Conservation (phyloP, 768 basidiomycete species). For the Lepiota subincarnata region DNA sequence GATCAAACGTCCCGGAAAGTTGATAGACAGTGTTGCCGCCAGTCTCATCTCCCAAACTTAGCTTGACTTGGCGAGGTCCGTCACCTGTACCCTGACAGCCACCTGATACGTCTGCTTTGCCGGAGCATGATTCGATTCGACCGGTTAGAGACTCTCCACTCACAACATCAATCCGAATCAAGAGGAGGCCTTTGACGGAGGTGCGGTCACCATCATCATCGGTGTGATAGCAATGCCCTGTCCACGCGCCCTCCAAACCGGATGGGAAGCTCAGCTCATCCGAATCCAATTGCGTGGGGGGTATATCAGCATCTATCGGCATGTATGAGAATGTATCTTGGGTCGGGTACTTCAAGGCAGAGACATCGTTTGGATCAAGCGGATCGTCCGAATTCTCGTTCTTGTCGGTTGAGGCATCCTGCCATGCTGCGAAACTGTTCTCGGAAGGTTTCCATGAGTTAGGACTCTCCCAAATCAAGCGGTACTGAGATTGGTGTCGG, state of each 20-base stretch:
- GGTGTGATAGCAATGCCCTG: conserved; percentile 25
- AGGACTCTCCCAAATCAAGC: conserved; percentile 29
- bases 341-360: conserved; percentile 28
- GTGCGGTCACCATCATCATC: conserved; percentile 20
- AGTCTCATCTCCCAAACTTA: background rate
- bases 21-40: background rate
- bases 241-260: conserved; percentile 26
- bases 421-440: conserved; percentile 28
- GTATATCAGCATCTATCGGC: conserved; percentile 29
- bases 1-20: conserved; percentile 7
- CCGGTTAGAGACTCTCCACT: background rate
- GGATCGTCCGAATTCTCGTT: conserved; percentile 9
- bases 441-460: conserved; percentile 23
- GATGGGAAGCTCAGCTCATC: conserved; percentile 17
- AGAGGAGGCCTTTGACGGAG: conserved; percentile 9
- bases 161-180: background rate
- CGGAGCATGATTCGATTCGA: background rate
- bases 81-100: background rate
- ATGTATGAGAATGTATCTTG: conserved; percentile 27
- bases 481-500: conserved; percentile 21
- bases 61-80: background rate
- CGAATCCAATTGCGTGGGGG: conserved; percentile 17
- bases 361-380: conserved; percentile 17
- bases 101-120: background rate
- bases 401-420: conserved; percentile 17